Percentiles rank a stretch among this genome's conserved stretches.
Conservation (phyloP, 352 stramenopile genomes). For the Pythium graminicola region DNA sequence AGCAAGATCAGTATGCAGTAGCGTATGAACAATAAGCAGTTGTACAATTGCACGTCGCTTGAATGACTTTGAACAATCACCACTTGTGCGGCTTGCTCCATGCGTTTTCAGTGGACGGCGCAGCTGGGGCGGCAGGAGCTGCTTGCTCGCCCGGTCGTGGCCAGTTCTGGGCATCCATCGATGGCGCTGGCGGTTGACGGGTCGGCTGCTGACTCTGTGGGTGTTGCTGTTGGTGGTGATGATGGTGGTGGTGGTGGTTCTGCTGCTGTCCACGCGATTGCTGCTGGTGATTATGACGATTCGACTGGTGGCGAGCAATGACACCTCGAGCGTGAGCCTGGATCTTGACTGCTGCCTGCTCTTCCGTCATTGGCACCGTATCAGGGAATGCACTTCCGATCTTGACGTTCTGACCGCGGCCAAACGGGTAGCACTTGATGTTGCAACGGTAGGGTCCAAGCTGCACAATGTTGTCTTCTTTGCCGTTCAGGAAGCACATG, state of each 20-base stretch:
- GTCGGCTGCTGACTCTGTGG: background rate
- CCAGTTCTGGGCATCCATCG: conserved; percentile 8
- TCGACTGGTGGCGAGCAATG: conserved; percentile 20
- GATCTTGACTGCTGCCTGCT: conserved; percentile 71
- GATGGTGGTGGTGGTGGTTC: conserved; percentile 5
- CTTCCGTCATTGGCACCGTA: conserved; percentile 57
- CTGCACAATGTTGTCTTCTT: conserved; percentile 84
- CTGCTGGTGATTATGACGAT: conserved; percentile 4
- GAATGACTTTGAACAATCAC: conserved; percentile 14
- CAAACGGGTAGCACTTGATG: conserved; percentile 88
- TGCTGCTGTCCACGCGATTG: background rate
- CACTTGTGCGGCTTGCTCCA: conserved; percentile 70
- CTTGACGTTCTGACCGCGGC: conserved; percentile 60
- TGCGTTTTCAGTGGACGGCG: conserved; percentile 27
- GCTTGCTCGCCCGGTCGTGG: conserved; percentile 1
- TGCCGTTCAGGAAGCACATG: conserved; percentile 90
- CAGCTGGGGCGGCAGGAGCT: background rate
- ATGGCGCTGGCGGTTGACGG: background rate
- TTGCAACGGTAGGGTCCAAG: conserved; percentile 81
- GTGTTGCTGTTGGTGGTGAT: background rate
- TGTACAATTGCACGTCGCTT: no score
- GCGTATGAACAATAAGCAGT: background rate
- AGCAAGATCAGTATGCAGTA: background rate
- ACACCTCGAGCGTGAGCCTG: conserved; percentile 55
- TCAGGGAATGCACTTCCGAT: conserved; percentile 80